Evolutionary conservation across 2,329 filamentous ascomycete genomes (phyloP).

Genomic region (Apiospora kogelbergensis): DNA sequence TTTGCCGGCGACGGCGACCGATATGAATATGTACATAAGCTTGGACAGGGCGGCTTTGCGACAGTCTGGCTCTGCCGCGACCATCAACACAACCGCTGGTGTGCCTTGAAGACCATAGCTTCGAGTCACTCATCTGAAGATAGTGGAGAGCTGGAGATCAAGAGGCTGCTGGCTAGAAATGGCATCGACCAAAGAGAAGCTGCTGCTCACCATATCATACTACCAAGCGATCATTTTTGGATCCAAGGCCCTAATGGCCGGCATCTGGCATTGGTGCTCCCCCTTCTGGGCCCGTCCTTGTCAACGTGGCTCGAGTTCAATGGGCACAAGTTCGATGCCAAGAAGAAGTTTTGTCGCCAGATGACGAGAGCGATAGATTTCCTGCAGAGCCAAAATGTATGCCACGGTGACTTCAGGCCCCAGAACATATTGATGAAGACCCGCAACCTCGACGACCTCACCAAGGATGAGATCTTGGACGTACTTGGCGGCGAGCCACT

Average conservation of each 20-base stretch:
- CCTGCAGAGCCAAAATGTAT: not conserved
- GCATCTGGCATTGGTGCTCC: constrained; percentile 16
- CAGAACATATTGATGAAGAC: constrained; percentile 8
- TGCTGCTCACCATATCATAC: constrained; percentile 12
- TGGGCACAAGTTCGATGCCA: not conserved
- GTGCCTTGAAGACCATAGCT: constrained; percentile 17
- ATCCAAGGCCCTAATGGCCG: constrained; percentile 16
- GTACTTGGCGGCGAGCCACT: not conserved
- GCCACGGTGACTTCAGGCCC: constrained; percentile 10
- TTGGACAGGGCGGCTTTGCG: constrained; percentile 17
- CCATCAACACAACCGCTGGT: constrained; percentile 14
- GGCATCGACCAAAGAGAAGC: not conserved
- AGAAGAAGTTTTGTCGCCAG: constrained; percentile 8
- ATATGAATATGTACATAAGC: constrained; percentile 17
- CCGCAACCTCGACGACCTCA: constrained; percentile 7
- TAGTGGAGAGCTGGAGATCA: constrained; percentile 11
- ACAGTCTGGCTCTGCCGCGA: constrained; percentile 22
- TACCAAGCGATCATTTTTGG: constrained; percentile 16
- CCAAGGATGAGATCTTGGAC: not conserved
- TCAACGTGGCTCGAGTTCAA: not conserved
- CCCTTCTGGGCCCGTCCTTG: constrained; percentile 1
- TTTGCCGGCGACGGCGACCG: constrained; percentile 5
- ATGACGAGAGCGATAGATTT: not conserved
- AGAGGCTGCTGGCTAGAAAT: not conserved
- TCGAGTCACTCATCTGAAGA: constrained; percentile 12